Conservation (phyloP, 306 rosid species). For the Vicia sativa region DNA sequence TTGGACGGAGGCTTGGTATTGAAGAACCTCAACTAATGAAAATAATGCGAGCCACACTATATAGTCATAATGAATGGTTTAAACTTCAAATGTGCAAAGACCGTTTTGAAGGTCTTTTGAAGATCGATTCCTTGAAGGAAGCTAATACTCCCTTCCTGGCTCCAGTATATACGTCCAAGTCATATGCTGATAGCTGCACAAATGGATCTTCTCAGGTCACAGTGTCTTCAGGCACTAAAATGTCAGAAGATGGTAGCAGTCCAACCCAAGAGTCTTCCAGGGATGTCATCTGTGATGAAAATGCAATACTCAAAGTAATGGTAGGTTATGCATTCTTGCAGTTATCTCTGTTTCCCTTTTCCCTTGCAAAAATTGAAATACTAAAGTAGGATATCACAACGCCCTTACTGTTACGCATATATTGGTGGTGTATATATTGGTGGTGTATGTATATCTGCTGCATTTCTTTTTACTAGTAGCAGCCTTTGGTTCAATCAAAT, state of each 20-base stretch:
- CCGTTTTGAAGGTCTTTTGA: constrained; percentile 79
- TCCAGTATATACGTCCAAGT: constrained; percentile 57
- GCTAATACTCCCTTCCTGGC: constrained; percentile 58
- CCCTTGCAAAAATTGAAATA: background rate
- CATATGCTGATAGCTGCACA: constrained; percentile 74
- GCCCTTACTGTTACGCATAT: no score
- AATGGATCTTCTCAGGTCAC: constrained; percentile 87
- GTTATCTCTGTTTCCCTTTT: background rate
- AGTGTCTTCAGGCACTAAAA: constrained; percentile 67
- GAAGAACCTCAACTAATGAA: constrained; percentile 98
- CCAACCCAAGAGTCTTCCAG: constrained; percentile 78
- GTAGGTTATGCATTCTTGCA: constrained; percentile 51
- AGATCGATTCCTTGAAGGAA: constrained; percentile 86
- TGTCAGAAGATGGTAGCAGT: constrained; percentile 89
- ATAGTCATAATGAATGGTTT: constrained; percentile 93
- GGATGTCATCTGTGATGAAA: constrained; percentile 77
- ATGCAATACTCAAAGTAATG: constrained; percentile 94
- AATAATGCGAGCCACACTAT: constrained; percentile 79
- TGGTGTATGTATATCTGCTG: background rate
- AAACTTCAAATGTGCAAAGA: constrained; percentile 99
- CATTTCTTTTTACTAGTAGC: background rate
- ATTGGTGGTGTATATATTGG: no score
- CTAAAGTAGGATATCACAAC: background rate
- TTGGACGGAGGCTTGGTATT: constrained; percentile 88
- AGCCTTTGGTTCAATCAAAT: background rate